Conservation (phyloP, 2,329 filamentous ascomycete species). For the Pseudogymnoascus sp. region DNA sequence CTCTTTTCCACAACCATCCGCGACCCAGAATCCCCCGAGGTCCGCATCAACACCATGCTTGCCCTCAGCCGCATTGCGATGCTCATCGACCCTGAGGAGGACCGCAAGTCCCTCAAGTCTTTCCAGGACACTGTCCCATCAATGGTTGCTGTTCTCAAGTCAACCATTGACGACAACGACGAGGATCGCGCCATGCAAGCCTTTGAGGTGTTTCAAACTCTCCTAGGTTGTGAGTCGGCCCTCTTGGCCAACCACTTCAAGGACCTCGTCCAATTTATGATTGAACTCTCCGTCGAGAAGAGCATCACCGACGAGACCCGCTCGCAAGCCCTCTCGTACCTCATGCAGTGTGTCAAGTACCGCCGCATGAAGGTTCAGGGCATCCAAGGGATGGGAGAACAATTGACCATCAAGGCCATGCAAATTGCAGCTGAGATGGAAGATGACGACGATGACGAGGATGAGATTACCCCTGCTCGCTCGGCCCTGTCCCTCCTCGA, state of each 20-base stretch:
- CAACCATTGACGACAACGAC: constrained; percentile 68
- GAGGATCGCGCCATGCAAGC: constrained; percentile 84
- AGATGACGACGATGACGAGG: constrained; percentile 68
- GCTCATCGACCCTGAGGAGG: constrained; percentile 81
- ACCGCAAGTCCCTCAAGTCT: constrained; percentile 61
- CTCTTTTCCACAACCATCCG: constrained; percentile 83
- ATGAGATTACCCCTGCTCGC: constrained; percentile 77
- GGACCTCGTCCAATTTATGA: constrained; percentile 89
- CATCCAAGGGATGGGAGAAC: constrained; percentile 73
- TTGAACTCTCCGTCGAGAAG: constrained; percentile 71
- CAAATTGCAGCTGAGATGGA: constrained; percentile 86
- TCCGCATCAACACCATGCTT: constrained; percentile 89
- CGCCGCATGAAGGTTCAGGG: constrained; percentile 93
- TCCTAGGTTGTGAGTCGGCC: constrained; percentile 81
- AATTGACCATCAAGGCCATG: constrained; percentile 80
- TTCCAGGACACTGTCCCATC: constrained; percentile 76
- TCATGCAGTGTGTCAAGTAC: constrained; percentile 87
- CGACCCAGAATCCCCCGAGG: constrained; percentile 83
- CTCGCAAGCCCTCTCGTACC: constrained; percentile 84
- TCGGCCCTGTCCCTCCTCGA: constrained; percentile 84
- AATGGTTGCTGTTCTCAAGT: constrained; percentile 86
- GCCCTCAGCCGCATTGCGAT: constrained; percentile 82
- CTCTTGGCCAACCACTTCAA: constrained; percentile 80
- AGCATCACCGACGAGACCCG: constrained; percentile 77
- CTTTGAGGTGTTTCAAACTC: constrained; percentile 95